Percentiles rank a stretch among this genome's conserved stretches.
Conservation (phyloP, 352 stramenopile genomes). For the Phytophthora tentaculata region DNA sequence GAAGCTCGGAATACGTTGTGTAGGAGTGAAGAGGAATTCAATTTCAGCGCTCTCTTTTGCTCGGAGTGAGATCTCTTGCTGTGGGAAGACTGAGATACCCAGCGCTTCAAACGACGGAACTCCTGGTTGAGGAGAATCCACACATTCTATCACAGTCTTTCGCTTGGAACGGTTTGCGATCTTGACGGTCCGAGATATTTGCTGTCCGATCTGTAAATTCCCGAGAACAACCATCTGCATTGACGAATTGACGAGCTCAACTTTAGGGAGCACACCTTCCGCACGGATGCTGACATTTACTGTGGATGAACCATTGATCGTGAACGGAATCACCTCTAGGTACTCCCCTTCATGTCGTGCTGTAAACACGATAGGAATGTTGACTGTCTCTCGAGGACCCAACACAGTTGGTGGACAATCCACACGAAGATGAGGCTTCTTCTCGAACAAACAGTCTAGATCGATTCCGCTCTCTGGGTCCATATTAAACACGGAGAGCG, state of each 20-base stretch:
- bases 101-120: constrained; percentile 45
- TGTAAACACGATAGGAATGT: constrained; percentile 88
- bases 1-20: constrained; percentile 67
- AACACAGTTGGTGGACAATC: constrained; percentile 86
- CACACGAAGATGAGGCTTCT: constrained; percentile 86
- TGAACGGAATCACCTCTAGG: constrained; percentile 89
- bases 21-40: constrained; percentile 77
- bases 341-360: constrained; percentile 86
- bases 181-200: constrained; percentile 69
- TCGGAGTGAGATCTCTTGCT: constrained; percentile 66
- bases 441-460: constrained; percentile 92
- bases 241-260: constrained; percentile 90
- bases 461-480: constrained; percentile 81
- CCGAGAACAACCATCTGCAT: constrained; percentile 88
- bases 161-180: constrained; percentile 90
- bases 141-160: constrained; percentile 69
- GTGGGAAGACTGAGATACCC: constrained; percentile 73
- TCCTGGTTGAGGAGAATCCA: constrained; percentile 35
- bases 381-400: constrained; percentile 74
- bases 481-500: constrained; percentile 88
- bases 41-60: constrained; percentile 83
- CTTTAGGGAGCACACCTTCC: constrained; percentile 74
- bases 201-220: constrained; percentile 83
- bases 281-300: constrained; percentile 77
- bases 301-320: constrained; percentile 89